These are phyloP conservation scores for Coemansia sp. DNA, from an alignment of 192 early-diverging fungal species.

Conservation along the genomic window DNA sequence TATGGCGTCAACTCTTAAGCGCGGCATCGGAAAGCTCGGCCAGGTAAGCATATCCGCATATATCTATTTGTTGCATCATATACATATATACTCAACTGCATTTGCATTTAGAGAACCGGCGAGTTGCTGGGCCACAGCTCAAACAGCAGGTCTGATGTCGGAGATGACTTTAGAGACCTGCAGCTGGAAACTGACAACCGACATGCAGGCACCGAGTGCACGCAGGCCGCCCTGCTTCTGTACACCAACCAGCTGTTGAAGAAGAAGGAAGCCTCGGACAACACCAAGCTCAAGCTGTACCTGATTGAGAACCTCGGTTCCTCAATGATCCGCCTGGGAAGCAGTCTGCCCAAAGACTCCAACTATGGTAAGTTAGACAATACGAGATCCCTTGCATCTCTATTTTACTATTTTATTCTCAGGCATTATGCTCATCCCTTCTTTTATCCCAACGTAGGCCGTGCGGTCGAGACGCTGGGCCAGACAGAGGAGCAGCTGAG, in stretches of 20 bases:
- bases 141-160: constrained; percentile 64
- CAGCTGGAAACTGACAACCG: constrained; percentile 70
- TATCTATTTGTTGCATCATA: neutral
- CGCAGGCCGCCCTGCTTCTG: constrained; percentile 55
- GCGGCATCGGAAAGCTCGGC: constrained; percentile 66
- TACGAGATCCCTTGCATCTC: neutral
- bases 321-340: constrained; percentile 63
- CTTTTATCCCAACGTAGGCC: constrained; percentile 32
- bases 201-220: constrained; percentile 61
- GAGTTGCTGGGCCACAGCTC: constrained; percentile 69
- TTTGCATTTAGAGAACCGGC: constrained; percentile 57
- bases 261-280: constrained; percentile 64
- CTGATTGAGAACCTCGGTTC: constrained; percentile 64
- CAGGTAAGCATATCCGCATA: constrained; percentile 47
- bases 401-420: neutral
- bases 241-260: constrained; percentile 59
- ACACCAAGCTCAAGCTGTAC: constrained; percentile 60
- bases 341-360: constrained; percentile 51
- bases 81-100: neutral
- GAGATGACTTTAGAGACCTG: constrained; percentile 80
- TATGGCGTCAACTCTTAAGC: constrained; percentile 42
- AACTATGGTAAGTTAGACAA: constrained; percentile 41
- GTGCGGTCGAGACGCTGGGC: constrained; percentile 53
- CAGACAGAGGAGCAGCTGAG: constrained; percentile 52
- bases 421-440: neutral